Percentiles rank a stretch among this genome's conserved stretches.
phyloP scores from a whole-genome alignment of 2,329 filamentous ascomycete species.

The Aspergillus brunneoviolaceus region DNA sequence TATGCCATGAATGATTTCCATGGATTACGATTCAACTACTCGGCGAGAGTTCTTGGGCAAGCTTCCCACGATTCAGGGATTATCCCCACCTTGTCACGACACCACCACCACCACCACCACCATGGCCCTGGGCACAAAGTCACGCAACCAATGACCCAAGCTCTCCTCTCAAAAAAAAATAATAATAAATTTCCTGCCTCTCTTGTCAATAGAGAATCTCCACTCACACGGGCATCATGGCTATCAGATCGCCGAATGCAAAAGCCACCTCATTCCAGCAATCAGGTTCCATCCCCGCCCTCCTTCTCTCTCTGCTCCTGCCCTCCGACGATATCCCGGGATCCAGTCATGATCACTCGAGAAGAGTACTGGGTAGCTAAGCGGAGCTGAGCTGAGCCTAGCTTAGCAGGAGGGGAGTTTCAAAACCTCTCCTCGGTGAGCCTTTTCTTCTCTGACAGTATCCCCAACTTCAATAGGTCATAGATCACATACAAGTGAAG shows the following conservation, averaged over 20 bases:
- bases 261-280: neutral
- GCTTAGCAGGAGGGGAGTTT: no score
- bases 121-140: neutral
- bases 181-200: no score
- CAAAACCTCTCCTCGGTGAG: neutral
- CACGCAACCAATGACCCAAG: conserved; percentile 7
- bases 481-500: no score
- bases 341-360: neutral
- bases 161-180: neutral
- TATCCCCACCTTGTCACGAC: conserved; percentile 13
- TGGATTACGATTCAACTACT: conserved; percentile 3
- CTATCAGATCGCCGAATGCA: neutral
- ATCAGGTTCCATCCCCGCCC: conserved; percentile 1
- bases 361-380: neutral
- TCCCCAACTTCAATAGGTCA: no score
- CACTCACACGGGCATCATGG: neutral
- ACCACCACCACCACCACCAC: neutral
- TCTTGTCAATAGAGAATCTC: neutral
- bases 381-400: neutral
- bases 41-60: conserved; percentile 19
- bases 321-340: neutral
- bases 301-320: neutral
- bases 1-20: neutral
- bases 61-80: conserved; percentile 24
- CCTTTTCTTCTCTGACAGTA: neutral